phyloP scores from a whole-genome alignment of 2,329 filamentous ascomycete genomes.

The Ploettnerulaceae sp. region DNA sequence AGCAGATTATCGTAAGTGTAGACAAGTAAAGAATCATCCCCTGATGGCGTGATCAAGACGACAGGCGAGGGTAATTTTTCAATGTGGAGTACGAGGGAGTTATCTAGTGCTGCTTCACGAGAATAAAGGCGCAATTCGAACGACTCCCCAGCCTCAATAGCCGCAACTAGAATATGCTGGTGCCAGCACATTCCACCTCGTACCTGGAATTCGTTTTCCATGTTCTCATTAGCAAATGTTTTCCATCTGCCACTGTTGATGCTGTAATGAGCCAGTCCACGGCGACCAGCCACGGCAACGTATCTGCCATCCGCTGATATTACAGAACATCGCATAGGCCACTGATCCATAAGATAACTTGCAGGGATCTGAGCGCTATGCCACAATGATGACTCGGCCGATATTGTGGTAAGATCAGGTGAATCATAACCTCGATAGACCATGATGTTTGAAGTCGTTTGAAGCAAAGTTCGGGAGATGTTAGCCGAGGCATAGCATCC shows the following conservation, averaged over 20 bases:
- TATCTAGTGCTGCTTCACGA: conserved; percentile 73
- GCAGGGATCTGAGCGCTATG: conserved; percentile 84
- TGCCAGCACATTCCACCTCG: conserved; percentile 98
- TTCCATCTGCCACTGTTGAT: conserved; percentile 94
- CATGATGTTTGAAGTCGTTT: conserved; percentile 83
- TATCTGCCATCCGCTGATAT: conserved; percentile 92
- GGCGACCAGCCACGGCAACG: conserved; percentile 88
- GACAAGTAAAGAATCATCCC: conserved; percentile 89
- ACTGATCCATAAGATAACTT: conserved; percentile 82
- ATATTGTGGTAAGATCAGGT: conserved; percentile 84
- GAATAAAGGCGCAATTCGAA: conserved; percentile 92
- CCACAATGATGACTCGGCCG: conserved; percentile 91
- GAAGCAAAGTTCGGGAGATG: conserved; percentile 80
- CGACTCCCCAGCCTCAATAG: conserved; percentile 77
- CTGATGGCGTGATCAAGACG: conserved; percentile 84
- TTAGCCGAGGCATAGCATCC: conserved; percentile 91
- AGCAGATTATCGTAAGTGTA: conserved; percentile 97
- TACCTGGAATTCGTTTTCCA: conserved; percentile 88
- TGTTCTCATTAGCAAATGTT: conserved; percentile 73
- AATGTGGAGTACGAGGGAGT: conserved; percentile 65
- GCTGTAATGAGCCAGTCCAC: conserved; percentile 93
- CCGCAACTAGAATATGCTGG: conserved; percentile 88
- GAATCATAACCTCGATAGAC: conserved; percentile 92
- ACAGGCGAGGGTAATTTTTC: conserved; percentile 78
- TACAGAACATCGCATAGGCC: conserved; percentile 84